Conservation (phyloP, 2,329 filamentous ascomycete species). For the Hypoxylon sp. region DNA sequence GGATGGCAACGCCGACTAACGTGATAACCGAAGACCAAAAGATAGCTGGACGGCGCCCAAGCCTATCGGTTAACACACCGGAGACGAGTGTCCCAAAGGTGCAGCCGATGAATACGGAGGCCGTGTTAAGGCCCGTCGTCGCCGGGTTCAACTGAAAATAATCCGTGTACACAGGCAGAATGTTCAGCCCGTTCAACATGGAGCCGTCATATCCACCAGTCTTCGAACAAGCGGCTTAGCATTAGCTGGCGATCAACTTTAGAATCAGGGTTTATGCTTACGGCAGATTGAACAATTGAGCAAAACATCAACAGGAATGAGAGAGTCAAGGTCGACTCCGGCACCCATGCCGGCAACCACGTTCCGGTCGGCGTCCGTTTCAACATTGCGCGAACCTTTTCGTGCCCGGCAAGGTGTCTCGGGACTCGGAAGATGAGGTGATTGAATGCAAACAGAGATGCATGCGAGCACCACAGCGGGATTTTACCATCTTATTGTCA, state of each 20-base stretch:
- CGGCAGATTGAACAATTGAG: constrained; percentile 60
- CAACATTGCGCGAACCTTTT: constrained; percentile 50
- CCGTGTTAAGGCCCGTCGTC: constrained; percentile 67
- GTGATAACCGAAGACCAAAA: constrained; percentile 58
- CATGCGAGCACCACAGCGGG: constrained; percentile 3
- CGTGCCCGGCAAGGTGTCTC: neutral
- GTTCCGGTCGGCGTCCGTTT: constrained; percentile 57
- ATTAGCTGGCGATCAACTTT: neutral
- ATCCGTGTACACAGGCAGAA: constrained; percentile 67
- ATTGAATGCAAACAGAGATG: constrained; percentile 8
- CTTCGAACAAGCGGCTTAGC: constrained; percentile 32
- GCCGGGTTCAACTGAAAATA: constrained; percentile 68
- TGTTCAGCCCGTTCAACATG: constrained; percentile 70
- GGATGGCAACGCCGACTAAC: constrained; percentile 60
- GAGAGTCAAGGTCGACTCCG: constrained; percentile 57
- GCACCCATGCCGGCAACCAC: constrained; percentile 63
- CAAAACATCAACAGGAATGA: constrained; percentile 59
- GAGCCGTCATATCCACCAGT: constrained; percentile 60
- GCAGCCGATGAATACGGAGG: constrained; percentile 67
- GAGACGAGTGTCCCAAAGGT: constrained; percentile 60
- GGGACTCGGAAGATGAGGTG: neutral
- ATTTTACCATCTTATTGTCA: constrained; percentile 11
- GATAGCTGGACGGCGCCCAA: constrained; percentile 60
- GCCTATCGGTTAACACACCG: constrained; percentile 58
- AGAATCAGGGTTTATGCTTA: constrained; percentile 45